phyloP scores from a whole-genome alignment of 805 yeast genomes.

The Cyberlindnera mississippiensis region DNA sequence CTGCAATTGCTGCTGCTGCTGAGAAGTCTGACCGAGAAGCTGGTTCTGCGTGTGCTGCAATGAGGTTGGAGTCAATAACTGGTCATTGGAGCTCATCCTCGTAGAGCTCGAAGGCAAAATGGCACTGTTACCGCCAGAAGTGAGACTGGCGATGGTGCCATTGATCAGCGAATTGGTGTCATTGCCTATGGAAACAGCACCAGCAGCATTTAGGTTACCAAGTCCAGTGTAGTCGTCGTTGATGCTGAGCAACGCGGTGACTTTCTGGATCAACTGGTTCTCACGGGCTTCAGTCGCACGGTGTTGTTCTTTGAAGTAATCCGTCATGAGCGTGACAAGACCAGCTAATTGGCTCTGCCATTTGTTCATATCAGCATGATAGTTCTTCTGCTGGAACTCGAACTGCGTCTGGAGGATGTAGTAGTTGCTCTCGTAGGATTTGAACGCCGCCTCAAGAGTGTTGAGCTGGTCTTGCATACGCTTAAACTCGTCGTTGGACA shows the following conservation, averaged over 20 bases:
- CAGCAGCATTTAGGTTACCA: slow-evolving; percentile 2
- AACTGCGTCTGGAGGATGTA: slow-evolving; percentile 23
- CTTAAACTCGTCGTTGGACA: slow-evolving; percentile 22
- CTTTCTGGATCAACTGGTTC: slow-evolving; percentile 20
- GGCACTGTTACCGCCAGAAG: slow-evolving; percentile 8
- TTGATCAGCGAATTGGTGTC: slow-evolving; percentile 21
- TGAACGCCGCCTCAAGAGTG: slow-evolving; percentile 22
- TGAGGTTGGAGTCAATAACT: slow-evolving; percentile 18
- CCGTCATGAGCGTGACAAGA: slow-evolving; percentile 23
- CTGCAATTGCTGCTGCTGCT: slow-evolving; percentile 7
- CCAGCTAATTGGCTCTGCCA: slow-evolving; percentile 24
- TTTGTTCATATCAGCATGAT: slow-evolving; percentile 24
- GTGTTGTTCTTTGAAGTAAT: slow-evolving; percentile 25
- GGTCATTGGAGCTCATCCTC: slow-evolving; percentile 18
- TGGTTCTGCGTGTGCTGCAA: slow-evolving; percentile 12
- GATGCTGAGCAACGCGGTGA: slow-evolving; percentile 20
- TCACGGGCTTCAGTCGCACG: slow-evolving; percentile 25
- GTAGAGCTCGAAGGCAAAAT: slow-evolving; percentile 14
- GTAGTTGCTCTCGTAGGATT: slow-evolving; percentile 23
- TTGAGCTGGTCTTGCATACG: slow-evolving; percentile 26
- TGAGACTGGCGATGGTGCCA: slow-evolving; percentile 23
- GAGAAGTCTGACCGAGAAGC: slow-evolving; percentile 3
- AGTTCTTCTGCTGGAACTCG: slow-evolving; percentile 23
- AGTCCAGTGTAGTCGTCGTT: slow-evolving; percentile 17
- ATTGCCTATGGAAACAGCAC: slow-evolving; percentile 10